phyloP scores from a whole-genome alignment of 176 grass and related monocot genomes.

The Musa schizocarpa region DNA sequence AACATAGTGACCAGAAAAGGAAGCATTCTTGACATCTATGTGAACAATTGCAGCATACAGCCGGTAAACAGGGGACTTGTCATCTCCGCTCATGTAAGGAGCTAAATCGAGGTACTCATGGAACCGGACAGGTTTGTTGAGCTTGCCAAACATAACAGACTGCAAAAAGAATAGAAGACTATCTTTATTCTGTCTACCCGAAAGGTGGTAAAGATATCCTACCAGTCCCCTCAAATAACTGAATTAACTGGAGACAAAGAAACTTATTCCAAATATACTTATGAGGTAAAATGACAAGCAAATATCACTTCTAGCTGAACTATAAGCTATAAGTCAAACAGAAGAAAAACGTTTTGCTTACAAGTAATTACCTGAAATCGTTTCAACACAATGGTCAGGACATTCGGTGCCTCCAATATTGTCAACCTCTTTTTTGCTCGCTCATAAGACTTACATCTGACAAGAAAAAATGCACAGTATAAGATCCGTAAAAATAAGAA shows the following conservation, averaged over 20 bases:
- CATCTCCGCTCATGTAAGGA: conserved; percentile 62
- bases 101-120: conserved; percentile 57
- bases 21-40: conserved; percentile 45
- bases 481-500: background rate
- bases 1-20: conserved; percentile 80
- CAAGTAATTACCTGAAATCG: conserved; percentile 19
- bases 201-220: too few relatives aligned
- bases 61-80: conserved; percentile 59
- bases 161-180: conserved; percentile 25
- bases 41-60: conserved; percentile 93
- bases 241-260: conserved; percentile 3
- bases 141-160: conserved; percentile 72
- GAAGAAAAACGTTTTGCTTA: background rate
- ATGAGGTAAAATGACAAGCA: conserved; percentile 2
- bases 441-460: conserved; percentile 28
- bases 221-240: background rate
- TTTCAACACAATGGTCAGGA: conserved; percentile 27
- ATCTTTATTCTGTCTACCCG: too few relatives aligned
- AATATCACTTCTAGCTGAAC: conserved; percentile 6
- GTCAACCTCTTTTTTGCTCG: conserved; percentile 27
- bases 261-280: conserved; percentile 1
- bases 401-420: conserved; percentile 28
- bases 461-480: background rate
- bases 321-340: background rate
- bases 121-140: conserved; percentile 58